phyloP scores from a whole-genome alignment of 176 grass and related monocot species.

The Lolium multiflorum region DNA sequence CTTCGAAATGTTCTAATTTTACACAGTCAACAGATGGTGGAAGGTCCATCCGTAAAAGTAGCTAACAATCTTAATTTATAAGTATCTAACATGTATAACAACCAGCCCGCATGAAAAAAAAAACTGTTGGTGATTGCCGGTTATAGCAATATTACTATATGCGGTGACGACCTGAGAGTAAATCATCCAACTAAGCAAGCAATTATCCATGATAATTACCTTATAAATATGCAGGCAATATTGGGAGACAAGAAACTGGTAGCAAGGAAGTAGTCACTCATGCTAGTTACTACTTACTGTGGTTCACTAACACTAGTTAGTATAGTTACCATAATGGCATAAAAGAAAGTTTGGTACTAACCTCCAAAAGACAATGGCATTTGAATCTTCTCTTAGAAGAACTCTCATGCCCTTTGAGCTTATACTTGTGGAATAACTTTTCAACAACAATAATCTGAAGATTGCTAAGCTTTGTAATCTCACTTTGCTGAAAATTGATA shows the following conservation, averaged over 20 bases:
- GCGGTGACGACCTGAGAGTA: slow-evolving; percentile 1
- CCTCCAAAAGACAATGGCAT: slow-evolving; percentile 84
- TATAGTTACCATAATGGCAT: slow-evolving; percentile 22
- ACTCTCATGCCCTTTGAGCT: slow-evolving; percentile 58
- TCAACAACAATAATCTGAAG: slow-evolving; percentile 75
- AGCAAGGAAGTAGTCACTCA: slow-evolving; percentile 5
- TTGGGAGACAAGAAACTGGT: slow-evolving; percentile 2
- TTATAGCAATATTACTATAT: slow-evolving; percentile 13
- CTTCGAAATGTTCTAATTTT: too few relatives aligned
- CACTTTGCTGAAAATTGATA: slow-evolving; percentile 65
- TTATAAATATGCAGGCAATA: slow-evolving; percentile 23
- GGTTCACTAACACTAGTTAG: slow-evolving; percentile 19
- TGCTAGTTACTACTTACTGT: not conserved
- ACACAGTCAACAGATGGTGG: too few relatives aligned
- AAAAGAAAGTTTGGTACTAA: slow-evolving; percentile 40
- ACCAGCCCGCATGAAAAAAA: too few relatives aligned
- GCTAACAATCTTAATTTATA: too few relatives aligned
- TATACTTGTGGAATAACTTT: slow-evolving; percentile 81
- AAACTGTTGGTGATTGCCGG: not conserved
- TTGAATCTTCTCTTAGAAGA: slow-evolving; percentile 70
- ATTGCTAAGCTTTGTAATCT: slow-evolving; percentile 57
- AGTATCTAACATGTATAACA: not conserved
- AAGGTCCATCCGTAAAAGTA: too few relatives aligned
- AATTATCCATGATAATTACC: not conserved
- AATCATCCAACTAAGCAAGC: slow-evolving; percentile 12